These are phyloP conservation scores for Aspergillus sp. DNA, from an alignment of 2,329 filamentous ascomycete species.

Conservation along the genomic window DNA sequence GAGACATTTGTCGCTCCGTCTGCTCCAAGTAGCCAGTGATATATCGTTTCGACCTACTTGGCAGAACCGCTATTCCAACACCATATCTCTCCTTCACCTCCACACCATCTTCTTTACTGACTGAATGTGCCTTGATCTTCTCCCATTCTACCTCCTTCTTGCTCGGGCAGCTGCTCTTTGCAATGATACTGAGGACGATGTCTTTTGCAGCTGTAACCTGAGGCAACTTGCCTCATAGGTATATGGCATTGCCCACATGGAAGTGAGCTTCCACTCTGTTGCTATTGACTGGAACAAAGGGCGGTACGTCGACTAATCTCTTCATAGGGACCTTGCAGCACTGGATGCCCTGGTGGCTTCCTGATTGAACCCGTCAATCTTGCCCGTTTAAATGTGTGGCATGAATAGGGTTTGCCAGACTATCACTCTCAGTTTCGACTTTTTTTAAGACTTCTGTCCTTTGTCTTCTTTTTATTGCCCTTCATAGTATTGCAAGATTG, in stretches of 20 bases:
- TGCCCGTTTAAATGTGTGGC: constrained; percentile 1
- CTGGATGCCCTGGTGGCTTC: background rate
- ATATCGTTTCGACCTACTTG: too few relatives aligned
- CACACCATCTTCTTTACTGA: constrained; percentile 27
- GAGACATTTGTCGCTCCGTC: too few relatives aligned
- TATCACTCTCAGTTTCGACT: constrained; percentile 16
- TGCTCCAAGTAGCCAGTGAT: too few relatives aligned
- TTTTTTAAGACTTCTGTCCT: too few relatives aligned
- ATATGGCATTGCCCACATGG: constrained; percentile 27
- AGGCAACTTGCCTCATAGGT: constrained; percentile 28
- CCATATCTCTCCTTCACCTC: constrained; percentile 26
- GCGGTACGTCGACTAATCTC: constrained; percentile 30
- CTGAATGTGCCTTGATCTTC: constrained; percentile 29
- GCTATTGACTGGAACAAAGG: background rate
- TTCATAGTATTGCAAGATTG: too few relatives aligned
- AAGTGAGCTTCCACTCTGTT: constrained; percentile 11
- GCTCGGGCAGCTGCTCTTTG: constrained; percentile 17
- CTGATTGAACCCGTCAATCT: constrained; percentile 13
- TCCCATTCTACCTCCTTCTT: constrained; percentile 26
- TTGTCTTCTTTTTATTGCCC: too few relatives aligned
- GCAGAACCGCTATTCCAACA: too few relatives aligned
- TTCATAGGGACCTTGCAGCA: constrained; percentile 19
- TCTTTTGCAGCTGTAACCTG: constrained; percentile 28
- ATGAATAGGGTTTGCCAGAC: constrained; percentile 6
- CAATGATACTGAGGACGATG: constrained; percentile 21